A percentile compares a stretch with the other conserved stretches of the same genome.
These are phyloP conservation scores for Fusarium albosuccineum DNA, from an alignment of 2,329 filamentous ascomycete genomes.

Conservation along the genomic window DNA sequence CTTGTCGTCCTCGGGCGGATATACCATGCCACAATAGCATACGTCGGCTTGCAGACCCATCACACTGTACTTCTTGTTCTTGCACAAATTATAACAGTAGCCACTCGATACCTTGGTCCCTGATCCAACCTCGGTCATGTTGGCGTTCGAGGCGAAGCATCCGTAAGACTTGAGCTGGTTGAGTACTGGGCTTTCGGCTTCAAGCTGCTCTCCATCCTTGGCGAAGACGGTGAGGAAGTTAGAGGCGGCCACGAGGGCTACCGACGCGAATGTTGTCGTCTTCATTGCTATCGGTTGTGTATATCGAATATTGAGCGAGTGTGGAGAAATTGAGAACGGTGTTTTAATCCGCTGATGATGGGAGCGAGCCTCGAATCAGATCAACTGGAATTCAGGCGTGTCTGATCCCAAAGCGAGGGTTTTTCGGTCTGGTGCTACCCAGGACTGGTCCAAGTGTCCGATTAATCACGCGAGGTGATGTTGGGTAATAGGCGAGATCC, in stretches of 20 bases:
- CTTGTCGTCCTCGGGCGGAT: conserved; percentile 70
- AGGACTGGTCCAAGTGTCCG: conserved; percentile 5
- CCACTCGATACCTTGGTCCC: conserved; percentile 52
- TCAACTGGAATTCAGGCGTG: conserved; percentile 43
- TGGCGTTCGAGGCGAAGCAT: conserved; percentile 62
- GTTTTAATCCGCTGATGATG: conserved; percentile 3
- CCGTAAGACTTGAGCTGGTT: conserved; percentile 62
- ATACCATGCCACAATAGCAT: conserved; percentile 80
- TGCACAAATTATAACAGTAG: conserved; percentile 57
- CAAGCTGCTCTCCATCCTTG: conserved; percentile 43
- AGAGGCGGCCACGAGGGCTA: conserved; percentile 48
- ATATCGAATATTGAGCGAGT: conserved; percentile 23
- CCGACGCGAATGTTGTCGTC: conserved; percentile 45
- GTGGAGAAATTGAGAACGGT: conserved; percentile 22
- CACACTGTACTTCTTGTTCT: conserved; percentile 63
- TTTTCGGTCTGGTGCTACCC: conserved; percentile 15
- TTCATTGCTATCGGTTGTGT: conserved; percentile 47
- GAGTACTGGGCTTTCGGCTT: conserved; percentile 48
- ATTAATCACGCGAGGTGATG: conserved; percentile 14
- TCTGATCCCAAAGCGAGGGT: conserved; percentile 15
- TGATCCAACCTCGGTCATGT: conserved; percentile 49
- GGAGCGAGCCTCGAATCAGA: conserved; percentile 38
- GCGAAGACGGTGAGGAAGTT: conserved; percentile 42
- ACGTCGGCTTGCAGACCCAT: conserved; percentile 72
- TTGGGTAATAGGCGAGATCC: conserved; percentile 6